phyloP scores from a whole-genome alignment of 1,284 basidiomycete species.

The Trichosporon coremiiforme region DNA sequence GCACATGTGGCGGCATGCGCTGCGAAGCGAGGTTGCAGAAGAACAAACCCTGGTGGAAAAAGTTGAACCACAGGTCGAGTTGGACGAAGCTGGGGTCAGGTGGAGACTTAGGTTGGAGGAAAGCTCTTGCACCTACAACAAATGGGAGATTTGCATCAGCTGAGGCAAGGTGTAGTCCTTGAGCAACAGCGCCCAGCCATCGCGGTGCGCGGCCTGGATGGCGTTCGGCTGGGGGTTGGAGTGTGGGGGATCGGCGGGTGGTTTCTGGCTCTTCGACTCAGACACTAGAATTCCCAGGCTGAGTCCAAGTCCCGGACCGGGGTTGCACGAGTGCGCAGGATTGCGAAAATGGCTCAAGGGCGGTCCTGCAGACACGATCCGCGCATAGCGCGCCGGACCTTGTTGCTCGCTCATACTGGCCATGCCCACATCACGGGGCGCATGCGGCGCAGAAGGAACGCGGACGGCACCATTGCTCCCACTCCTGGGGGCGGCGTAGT shows the following conservation, averaged over 20 bases:
- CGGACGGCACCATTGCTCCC: background rate
- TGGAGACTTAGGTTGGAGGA: background rate
- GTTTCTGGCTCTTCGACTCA: background rate
- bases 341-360: background rate
- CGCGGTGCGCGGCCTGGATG: background rate
- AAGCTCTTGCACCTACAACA: constrained; percentile 1
- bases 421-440: background rate
- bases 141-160: background rate
- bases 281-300: too few species aligned
- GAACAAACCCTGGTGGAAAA: constrained; percentile 36
- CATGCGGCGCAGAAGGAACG: background rate
- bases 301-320: too few species aligned
- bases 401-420: background rate
- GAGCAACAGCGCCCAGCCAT: constrained; percentile 22
- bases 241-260: background rate
- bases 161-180: background rate
- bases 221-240: background rate
- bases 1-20: constrained; percentile 30
- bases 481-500: constrained; percentile 4
- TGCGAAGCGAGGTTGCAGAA: constrained; percentile 29
- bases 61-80: constrained; percentile 35
- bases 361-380: background rate
- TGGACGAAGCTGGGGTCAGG: constrained; percentile 32
- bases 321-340: too few species aligned
- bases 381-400: background rate